Base-by-base conservation (phyloP, 2,329 filamentous ascomycete species). In the Paraconiothyrium brasiliense region DNA sequence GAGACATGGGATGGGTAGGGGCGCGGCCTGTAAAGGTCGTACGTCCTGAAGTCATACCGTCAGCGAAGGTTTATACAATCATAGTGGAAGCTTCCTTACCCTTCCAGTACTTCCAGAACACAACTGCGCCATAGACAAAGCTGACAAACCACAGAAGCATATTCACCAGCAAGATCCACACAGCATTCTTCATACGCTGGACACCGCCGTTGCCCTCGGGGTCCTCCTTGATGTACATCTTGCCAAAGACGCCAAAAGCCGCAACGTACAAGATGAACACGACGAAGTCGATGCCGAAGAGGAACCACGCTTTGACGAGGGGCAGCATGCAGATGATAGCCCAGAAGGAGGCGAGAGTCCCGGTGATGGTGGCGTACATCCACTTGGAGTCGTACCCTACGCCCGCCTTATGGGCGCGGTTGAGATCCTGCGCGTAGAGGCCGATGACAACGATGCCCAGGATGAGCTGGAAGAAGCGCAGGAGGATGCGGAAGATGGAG, bases 241-340 rank as follows among this genome's bases (percentile, higher is more conserved):
- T 88, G 57, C 89, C 93, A 75, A 97, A 97, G 62, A 95, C 82
- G 20, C 92, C 93, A 76, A 97, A 97, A 6, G 95, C 84, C 1
- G 89, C 87, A 62, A 93, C 87, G 90, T 92, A 97, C 34, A 96
- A 85, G 65, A 95, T 83, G 69, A 79, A 92, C 20, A 96, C 79
- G 14, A 94, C 75, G 41, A 84, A 80, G 77, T 93, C 90, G 89
- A 92, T 93, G 54, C 83, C 79, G 73, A 92, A 91, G 57, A 87
- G 80, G 61, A 77, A 80, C 71, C 78, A 80, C 43, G 73, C 78
- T 65, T 83, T 81, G 71, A 75, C 43, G 67, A 88, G 85, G 5
- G 91, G 87, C 9, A 92, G 74, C 57, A 89, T 82, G 79, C 91
- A 93, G 48, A 92, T 73, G 8, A 90, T 61, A 3, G 68, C 63